These are phyloP conservation scores for Achlya hypogyna DNA, from an alignment of 352 stramenopile genomes.

Conservation along the genomic window DNA sequence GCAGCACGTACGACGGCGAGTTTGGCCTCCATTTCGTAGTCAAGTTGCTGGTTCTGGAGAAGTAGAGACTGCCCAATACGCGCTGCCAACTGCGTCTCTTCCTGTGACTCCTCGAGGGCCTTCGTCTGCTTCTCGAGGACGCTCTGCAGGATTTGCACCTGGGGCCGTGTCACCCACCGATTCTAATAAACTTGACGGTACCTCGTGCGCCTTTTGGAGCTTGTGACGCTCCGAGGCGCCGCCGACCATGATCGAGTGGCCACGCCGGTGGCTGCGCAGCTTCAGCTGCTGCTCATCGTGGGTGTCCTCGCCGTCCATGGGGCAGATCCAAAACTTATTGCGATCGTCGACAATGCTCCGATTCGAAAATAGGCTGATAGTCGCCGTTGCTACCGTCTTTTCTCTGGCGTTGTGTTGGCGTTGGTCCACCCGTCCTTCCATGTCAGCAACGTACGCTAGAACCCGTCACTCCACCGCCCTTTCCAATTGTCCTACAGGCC, in stretches of 20 bases:
- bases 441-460: too few relatives aligned
- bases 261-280: neutral
- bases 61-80: constrained; percentile 43
- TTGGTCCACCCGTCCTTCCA: too few relatives aligned
- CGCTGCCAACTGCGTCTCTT: constrained; percentile 38
- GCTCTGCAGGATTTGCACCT: constrained; percentile 37
- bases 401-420: too few relatives aligned
- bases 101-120: constrained; percentile 37
- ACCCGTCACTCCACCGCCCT: too few relatives aligned
- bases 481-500: too few relatives aligned
- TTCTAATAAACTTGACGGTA: neutral
- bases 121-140: constrained; percentile 41
- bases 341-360: too few relatives aligned
- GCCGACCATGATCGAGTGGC: constrained; percentile 3
- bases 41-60: constrained; percentile 40
- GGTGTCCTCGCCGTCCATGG: neutral
- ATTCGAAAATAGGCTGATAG: neutral
- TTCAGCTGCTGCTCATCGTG: neutral
- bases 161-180: neutral
- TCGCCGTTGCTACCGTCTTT: neutral
- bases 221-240: neutral
- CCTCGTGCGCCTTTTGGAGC: constrained; percentile 17
- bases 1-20: neutral
- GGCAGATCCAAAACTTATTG: too few relatives aligned
- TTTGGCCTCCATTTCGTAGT: constrained; percentile 30